Percentiles rank a stretch among this genome's conserved stretches.
Conservation (phyloP, 2,329 filamentous ascomycete genomes). For the Alternaria conjuncta region DNA sequence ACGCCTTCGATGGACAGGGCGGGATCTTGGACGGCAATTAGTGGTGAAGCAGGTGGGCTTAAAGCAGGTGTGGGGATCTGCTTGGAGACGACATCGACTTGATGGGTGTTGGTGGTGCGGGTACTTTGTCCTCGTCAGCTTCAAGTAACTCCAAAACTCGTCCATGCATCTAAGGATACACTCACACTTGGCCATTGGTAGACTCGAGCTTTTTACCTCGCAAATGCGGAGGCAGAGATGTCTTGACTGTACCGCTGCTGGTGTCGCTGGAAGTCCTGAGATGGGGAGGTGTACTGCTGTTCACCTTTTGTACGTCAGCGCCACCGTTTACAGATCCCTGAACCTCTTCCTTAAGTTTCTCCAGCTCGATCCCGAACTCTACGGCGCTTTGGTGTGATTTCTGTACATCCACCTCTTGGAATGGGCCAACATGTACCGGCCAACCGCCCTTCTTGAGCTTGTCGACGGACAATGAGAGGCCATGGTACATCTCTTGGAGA, state of each 20-base stretch:
- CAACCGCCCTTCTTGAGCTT: constrained; percentile 25
- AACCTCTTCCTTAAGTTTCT: constrained; percentile 20
- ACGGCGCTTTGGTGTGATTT: constrained; percentile 20
- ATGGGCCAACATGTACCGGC: constrained; percentile 24
- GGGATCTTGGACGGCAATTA: constrained; percentile 10
- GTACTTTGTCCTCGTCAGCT: constrained; percentile 9
- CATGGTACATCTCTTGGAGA: constrained; percentile 22
- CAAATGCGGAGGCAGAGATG: constrained; percentile 28
- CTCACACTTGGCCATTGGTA: constrained; percentile 8
- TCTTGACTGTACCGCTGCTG: constrained; percentile 8
- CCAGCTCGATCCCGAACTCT: constrained; percentile 22
- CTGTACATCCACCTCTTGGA: constrained; percentile 9
- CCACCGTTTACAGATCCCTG: constrained; percentile 7
- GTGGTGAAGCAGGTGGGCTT: constrained; percentile 20
- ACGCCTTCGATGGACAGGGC: constrained; percentile 21
- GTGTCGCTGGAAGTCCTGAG: constrained; percentile 1
- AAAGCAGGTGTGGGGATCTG: constrained; percentile 4
- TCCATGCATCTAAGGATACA: not conserved
- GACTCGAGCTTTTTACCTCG: constrained; percentile 8
- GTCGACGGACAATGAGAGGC: constrained; percentile 28
- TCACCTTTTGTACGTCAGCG: constrained; percentile 18
- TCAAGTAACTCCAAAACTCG: not conserved
- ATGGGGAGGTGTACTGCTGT: constrained; percentile 14
- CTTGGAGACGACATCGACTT: constrained; percentile 18
- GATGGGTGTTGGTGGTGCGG: constrained; percentile 27